phyloP scores from a whole-genome alignment of 768 basidiomycete species.

The Lentinula sp. region DNA sequence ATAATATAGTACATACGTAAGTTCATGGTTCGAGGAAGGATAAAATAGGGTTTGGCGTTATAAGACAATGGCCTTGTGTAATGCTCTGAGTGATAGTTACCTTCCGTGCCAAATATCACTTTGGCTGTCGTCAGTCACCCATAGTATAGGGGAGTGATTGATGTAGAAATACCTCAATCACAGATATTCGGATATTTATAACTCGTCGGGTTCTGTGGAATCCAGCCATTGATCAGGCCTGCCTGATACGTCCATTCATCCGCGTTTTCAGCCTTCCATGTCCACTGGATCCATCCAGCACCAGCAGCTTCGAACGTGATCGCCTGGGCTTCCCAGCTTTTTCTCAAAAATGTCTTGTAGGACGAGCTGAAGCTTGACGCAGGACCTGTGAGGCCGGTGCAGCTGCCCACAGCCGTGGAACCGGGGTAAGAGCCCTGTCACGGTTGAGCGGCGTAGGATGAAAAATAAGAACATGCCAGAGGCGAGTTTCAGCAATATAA shows the following conservation, averaged over 20 bases:
- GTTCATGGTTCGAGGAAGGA: background rate
- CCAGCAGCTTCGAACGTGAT: constrained; percentile 59
- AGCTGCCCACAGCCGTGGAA: constrained; percentile 68
- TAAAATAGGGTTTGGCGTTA: background rate
- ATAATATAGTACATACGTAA: background rate
- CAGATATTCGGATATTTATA: constrained; percentile 62
- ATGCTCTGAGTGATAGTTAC: no score
- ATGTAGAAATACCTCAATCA: background rate
- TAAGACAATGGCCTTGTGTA: no score
- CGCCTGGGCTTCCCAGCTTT: constrained; percentile 83
- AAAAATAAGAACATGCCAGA: no score
- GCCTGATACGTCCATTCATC: constrained; percentile 91
- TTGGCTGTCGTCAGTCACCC: no score
- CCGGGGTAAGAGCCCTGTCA: constrained; percentile 49
- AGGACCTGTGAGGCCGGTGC: constrained; percentile 64
- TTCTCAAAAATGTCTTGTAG: constrained; percentile 78
- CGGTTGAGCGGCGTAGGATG: background rate
- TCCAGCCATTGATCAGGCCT: constrained; percentile 71
- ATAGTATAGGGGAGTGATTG: background rate
- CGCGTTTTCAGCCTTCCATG: constrained; percentile 78
- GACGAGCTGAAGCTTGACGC: constrained; percentile 65
- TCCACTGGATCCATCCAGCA: constrained; percentile 75
- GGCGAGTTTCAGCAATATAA: no score
- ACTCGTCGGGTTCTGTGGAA: constrained; percentile 54
- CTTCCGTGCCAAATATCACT: no score